A percentile compares a stretch with the other conserved stretches of the same genome.
Conservation (phyloP, 1,139 yeast genomes). For the Groenewaldozyma sp. region DNA sequence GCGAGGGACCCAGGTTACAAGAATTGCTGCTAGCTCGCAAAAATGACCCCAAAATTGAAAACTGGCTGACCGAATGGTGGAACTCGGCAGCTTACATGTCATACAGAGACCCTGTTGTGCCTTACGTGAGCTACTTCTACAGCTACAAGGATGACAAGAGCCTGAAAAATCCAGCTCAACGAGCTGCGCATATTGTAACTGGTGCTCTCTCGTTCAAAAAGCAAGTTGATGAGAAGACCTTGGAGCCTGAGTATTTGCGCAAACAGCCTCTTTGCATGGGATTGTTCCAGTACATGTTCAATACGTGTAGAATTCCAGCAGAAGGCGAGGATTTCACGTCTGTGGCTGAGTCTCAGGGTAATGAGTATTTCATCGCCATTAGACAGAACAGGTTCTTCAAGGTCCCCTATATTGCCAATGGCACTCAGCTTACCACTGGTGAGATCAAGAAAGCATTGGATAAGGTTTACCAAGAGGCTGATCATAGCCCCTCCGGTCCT, state of each 20-base stretch:
- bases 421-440: slow-evolving; percentile 46
- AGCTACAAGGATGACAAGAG: slow-evolving; percentile 58
- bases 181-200: slow-evolving; percentile 54
- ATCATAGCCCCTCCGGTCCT: slow-evolving; percentile 37
- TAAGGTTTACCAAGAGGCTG: slow-evolving; percentile 39
- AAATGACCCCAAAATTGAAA: slow-evolving; percentile 46
- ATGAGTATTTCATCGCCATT: slow-evolving; percentile 65
- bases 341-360: slow-evolving; percentile 40
- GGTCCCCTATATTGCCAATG: slow-evolving; percentile 47
- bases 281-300: slow-evolving; percentile 85
- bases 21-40: slow-evolving; percentile 53
- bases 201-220: slow-evolving; percentile 34
- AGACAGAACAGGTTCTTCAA: slow-evolving; percentile 78
- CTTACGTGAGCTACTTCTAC: slow-evolving; percentile 86
- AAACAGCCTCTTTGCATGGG: slow-evolving; percentile 88
- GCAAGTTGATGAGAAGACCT: slow-evolving; percentile 29
- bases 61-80: slow-evolving; percentile 94
- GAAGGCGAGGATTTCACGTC: slow-evolving; percentile 32
- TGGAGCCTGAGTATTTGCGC: slow-evolving; percentile 71
- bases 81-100: slow-evolving; percentile 87
- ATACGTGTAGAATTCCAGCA: slow-evolving; percentile 59
- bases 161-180: slow-evolving; percentile 58
- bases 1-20: slow-evolving; percentile 64
- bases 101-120: slow-evolving; percentile 88
- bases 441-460: slow-evolving; percentile 61